Base-by-base conservation (phyloP, 768 basidiomycete species). In the Termitomyces sp. region DNA sequence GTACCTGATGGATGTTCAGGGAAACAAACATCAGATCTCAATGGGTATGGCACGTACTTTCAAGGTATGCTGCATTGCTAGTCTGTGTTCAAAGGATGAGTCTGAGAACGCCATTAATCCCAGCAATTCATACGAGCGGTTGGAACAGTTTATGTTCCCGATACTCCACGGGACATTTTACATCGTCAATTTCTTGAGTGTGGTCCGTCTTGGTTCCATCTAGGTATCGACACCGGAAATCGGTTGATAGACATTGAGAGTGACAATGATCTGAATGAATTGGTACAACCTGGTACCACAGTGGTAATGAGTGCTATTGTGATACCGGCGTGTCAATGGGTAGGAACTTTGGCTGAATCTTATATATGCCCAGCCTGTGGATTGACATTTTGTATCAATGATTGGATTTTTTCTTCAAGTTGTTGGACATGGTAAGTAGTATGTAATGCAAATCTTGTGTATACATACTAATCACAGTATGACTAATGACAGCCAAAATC, bases 121-220 rank as follows among this genome's bases (percentile, higher is more conserved):
- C 23, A 49, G 47, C 47, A 49, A 38, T 49, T 49, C 23, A 49
- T 36, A 49, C 47, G 22, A 9, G 47, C 47, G 7, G 22, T 49
- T 35, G 23, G 33, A 27, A 5, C 4, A 5, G 5, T 38, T 49
- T 38, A 36, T 22, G 1, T 36, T 6, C 15, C 47, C 1, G 18
- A 35, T 49, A 38, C 15, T 15, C 12, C 1, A 7, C 32, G 35
- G 1, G 35, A 36, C 5, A 38, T 49, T 16, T 3, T 35, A 13
- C 32, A 49, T 29, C 32, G n/a, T 16, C 22, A 11, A 15, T 49
- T 25, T 15, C 23, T 49, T 5, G 47, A 38, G 0, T 2, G 15
- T 27, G 22, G 38, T 25, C 32, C n/a, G n/a, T n/a, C n/a, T n/a
- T n/a, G 23, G 5, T 36, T 49, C 22, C 35, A 35, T 49, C 47